Evolutionary conservation across 1,284 basidiomycete species (phyloP).

Genomic region (Fomes fomentarius): DNA sequence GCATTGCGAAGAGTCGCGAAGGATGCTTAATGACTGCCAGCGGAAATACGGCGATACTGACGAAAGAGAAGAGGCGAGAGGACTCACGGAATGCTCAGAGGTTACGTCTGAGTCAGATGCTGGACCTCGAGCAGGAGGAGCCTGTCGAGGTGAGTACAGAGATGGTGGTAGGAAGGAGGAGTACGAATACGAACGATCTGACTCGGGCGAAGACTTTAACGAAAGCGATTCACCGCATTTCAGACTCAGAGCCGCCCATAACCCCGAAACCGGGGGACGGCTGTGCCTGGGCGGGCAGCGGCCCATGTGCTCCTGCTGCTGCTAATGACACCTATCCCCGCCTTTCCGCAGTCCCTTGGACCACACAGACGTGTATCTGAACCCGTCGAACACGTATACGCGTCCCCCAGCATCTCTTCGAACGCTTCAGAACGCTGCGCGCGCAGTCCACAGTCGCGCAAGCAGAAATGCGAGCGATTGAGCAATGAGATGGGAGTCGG

Average conservation of each 20-base stretch:
- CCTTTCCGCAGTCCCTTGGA: slow-evolving; percentile 9
- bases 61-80: slow-evolving; percentile 25
- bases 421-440: slow-evolving; percentile 10
- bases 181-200: slow-evolving; percentile 30
- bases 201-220: slow-evolving; percentile 43
- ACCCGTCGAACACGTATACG: slow-evolving; percentile 6
- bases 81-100: slow-evolving; percentile 32
- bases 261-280: slow-evolving; percentile 5
- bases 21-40: slow-evolving; percentile 27
- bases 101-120: slow-evolving; percentile 21
- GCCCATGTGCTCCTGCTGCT: slow-evolving; percentile 18
- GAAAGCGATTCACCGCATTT: slow-evolving; percentile 42
- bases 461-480: too few relatives aligned
- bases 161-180: slow-evolving; percentile 28
- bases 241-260: slow-evolving; percentile 44
- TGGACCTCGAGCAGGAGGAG: slow-evolving; percentile 30
- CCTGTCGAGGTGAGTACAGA: slow-evolving; percentile 29
- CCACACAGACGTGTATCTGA: slow-evolving; percentile 9
- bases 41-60: slow-evolving; percentile 27
- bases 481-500: too few relatives aligned
- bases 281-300: slow-evolving; percentile 21
- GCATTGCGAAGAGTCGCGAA: slow-evolving; percentile 20
- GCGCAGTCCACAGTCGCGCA: slow-evolving; percentile 23
- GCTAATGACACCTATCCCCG: slow-evolving; percentile 5
- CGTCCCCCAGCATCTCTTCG: not conserved